phyloP scores from a whole-genome alignment of 202 grass and related monocot genomes.

The Carex sylvatica region DNA sequence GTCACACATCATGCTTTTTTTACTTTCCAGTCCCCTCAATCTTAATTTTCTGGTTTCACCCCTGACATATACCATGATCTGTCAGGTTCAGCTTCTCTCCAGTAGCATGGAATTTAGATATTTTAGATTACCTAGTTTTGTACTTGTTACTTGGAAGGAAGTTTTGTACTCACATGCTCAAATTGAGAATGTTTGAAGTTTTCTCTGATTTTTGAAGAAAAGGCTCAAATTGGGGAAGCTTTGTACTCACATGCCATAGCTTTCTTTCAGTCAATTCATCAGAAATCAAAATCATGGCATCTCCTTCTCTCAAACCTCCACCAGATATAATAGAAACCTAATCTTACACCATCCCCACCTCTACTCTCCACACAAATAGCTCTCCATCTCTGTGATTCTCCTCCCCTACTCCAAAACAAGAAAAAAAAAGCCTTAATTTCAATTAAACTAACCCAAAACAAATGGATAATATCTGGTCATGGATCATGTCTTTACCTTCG shows the following conservation, averaged over 20 bases:
- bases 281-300: neutral
- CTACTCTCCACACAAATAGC: constrained; percentile 25
- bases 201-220: too few species aligned
- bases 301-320: neutral
- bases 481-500: constrained; percentile 35
- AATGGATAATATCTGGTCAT: constrained; percentile 83
- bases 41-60: too few species aligned
- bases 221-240: too few species aligned
- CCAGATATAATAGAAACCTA: constrained; percentile 14
- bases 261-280: neutral
- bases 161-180: too few species aligned
- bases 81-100: too few species aligned
- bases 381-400: constrained; percentile 14
- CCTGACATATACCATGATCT: neutral
- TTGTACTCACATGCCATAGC: too few species aligned
- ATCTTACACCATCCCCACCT: constrained; percentile 5
- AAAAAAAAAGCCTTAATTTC: neutral
- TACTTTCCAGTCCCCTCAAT: too few species aligned
- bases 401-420: constrained; percentile 28
- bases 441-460: neutral
- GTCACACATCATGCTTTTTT: too few species aligned
- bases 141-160: neutral
- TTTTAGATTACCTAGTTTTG: too few species aligned
- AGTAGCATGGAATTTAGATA: too few species aligned
- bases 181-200: too few species aligned